Conservation (phyloP, 2,329 filamentous ascomycete genomes). For the Drechslera avenae region DNA sequence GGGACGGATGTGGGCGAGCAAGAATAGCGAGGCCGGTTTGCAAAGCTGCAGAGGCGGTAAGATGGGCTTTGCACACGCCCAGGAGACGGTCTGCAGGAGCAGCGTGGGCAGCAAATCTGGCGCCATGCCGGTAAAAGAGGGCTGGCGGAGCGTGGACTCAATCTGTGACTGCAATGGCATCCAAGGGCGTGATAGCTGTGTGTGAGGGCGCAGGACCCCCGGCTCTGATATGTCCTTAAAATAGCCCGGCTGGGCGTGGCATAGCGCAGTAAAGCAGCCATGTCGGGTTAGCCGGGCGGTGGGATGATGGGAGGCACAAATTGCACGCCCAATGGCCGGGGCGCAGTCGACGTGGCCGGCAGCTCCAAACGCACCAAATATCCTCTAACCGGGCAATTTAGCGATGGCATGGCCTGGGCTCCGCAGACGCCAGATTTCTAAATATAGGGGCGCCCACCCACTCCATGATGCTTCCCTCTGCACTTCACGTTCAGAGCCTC, state of each 20-base stretch:
- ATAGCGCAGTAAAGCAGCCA: constrained; percentile 10
- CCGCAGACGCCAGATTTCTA: constrained; percentile 31
- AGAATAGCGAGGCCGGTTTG: constrained; percentile 17
- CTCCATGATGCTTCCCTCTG: constrained; percentile 32
- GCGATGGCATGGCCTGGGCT: constrained; percentile 29
- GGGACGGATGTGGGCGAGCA: constrained; percentile 13
- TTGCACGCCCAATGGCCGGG: constrained; percentile 18
- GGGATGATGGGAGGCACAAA: constrained; percentile 7
- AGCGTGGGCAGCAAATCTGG: constrained; percentile 17
- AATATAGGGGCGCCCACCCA: constrained; percentile 33
- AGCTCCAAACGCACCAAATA: constrained; percentile 17
- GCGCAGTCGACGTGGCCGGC: constrained; percentile 7
- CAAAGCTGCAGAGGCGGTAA: constrained; percentile 16
- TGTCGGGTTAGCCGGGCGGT: constrained; percentile 3
- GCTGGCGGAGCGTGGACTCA: constrained; percentile 11
- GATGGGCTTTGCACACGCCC: constrained; percentile 18
- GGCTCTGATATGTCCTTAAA: constrained; percentile 36
- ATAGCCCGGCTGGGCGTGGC: constrained; percentile 30
- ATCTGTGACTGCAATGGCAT: constrained; percentile 13
- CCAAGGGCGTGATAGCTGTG: constrained; percentile 12
- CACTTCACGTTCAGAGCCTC: constrained; percentile 40
- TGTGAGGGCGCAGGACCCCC: constrained; percentile 7
- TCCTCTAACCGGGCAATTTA: constrained; percentile 21
- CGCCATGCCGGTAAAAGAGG: constrained; percentile 15
- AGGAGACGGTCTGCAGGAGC: constrained; percentile 17